Percentiles rank a stretch among this genome's conserved stretches.
Conservation (phyloP, 139 green algal species). For the Pseudopediastrum boryanum region DNA sequence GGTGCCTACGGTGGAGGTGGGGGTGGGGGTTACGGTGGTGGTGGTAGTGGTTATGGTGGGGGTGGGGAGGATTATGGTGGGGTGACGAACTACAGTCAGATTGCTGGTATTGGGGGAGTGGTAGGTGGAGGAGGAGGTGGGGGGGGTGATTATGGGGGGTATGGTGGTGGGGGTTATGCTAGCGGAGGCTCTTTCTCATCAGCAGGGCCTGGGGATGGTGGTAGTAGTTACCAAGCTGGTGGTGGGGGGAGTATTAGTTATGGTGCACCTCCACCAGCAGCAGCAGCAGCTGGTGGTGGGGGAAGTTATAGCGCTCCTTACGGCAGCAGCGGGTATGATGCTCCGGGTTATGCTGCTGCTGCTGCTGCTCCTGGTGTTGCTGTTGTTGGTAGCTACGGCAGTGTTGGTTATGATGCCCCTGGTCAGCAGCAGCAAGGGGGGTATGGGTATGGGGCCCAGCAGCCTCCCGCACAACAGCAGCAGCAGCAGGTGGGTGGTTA, state of each 20-base stretch:
- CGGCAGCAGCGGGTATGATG: constrained; percentile 37
- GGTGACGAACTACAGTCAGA: constrained; percentile 33
- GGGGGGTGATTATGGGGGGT: not conserved
- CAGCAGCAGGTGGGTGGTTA: constrained; percentile 13
- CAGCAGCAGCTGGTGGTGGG: not conserved
- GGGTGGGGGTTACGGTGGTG: constrained; percentile 5
- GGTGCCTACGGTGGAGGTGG: constrained; percentile 8
- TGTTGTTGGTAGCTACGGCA: constrained; percentile 15
- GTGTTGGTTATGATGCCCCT: constrained; percentile 22
- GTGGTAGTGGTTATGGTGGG: not conserved
- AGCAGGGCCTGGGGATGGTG: too few relatives aligned
- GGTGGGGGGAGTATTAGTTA: not conserved
- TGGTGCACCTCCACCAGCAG: too few relatives aligned
- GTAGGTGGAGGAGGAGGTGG: not conserved
- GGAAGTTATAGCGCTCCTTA: not conserved
- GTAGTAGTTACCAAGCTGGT: not conserved
- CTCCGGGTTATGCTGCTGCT: constrained; percentile 1
- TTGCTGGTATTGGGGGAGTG: constrained; percentile 30
- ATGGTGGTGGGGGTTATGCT: too few relatives aligned
- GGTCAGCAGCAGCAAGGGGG: constrained; percentile 33
- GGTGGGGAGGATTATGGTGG: constrained; percentile 1
- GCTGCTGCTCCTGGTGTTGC: not conserved
- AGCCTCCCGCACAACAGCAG: constrained; percentile 27
- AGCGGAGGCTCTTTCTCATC: too few relatives aligned
- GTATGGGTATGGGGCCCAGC: constrained; percentile 1